phyloP scores from a whole-genome alignment of 164 flowering plant genomes.

The Nelumbo lutea region DNA sequence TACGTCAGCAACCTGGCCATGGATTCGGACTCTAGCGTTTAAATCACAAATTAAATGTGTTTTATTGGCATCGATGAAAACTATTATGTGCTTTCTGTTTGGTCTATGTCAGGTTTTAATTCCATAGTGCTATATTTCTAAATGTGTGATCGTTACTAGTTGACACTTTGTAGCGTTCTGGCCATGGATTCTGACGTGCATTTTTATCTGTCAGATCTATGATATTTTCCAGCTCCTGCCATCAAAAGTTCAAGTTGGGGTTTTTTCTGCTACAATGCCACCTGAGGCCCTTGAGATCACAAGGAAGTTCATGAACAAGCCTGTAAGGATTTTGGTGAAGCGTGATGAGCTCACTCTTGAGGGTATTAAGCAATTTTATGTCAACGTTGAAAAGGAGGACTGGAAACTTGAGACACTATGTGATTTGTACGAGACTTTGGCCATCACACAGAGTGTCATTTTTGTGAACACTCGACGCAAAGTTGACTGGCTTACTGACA shows the following conservation, averaged over 20 bases:
- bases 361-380: constrained; percentile 86
- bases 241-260: constrained; percentile 71
- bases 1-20: too few species aligned
- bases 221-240: constrained; percentile 85
- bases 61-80: too few species aligned
- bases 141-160: too few species aligned
- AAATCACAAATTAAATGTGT: too few species aligned
- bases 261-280: constrained; percentile 89
- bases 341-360: constrained; percentile 88
- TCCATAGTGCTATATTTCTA: too few species aligned
- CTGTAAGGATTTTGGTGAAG: constrained; percentile 78
- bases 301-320: constrained; percentile 82
- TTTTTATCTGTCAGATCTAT: constrained; percentile 47
- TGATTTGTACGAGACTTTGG: constrained; percentile 79
- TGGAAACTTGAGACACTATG: constrained; percentile 85
- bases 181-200: too few species aligned
- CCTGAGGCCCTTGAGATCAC: constrained; percentile 87
- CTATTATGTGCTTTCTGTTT: too few species aligned
- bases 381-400: constrained; percentile 80
- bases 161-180: too few species aligned
- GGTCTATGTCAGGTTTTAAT: too few species aligned
- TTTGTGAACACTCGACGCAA: constrained; percentile 88
- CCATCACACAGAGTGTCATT: constrained; percentile 88
- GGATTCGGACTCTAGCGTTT: too few species aligned
- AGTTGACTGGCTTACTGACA: constrained; percentile 92